phyloP scores from a whole-genome alignment of 129 eudicot species.

The Artemisia argyi region DNA sequence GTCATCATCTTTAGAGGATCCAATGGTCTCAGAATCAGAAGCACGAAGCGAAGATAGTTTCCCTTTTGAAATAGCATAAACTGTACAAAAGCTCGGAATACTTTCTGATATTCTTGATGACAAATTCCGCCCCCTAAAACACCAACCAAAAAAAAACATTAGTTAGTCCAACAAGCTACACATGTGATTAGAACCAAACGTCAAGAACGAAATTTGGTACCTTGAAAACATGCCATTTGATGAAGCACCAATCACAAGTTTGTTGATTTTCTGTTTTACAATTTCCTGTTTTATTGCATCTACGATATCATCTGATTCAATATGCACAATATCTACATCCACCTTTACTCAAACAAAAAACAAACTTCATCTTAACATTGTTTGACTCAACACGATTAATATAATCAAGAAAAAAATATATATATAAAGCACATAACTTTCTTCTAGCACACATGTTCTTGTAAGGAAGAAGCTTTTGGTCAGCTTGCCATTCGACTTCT shows the following conservation, averaged over 20 bases:
- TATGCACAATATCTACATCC: slow-evolving; percentile 61
- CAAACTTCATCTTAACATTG: neutral
- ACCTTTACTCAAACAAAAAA: slow-evolving; percentile 40
- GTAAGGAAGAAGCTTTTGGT: slow-evolving; percentile 64
- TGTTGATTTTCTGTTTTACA: slow-evolving; percentile 35
- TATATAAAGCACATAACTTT: slow-evolving; percentile 50
- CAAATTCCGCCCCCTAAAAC: slow-evolving; percentile 47
- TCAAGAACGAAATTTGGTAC: slow-evolving; percentile 32
- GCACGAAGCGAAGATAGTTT: slow-evolving; percentile 70
- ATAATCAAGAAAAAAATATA: slow-evolving; percentile 23
- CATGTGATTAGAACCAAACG: neutral
- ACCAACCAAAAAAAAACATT: slow-evolving; percentile 4
- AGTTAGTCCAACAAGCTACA: neutral
- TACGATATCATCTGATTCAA: slow-evolving; percentile 78
- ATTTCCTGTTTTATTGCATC: slow-evolving; percentile 53
- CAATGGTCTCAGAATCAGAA: slow-evolving; percentile 61
- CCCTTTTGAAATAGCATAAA: slow-evolving; percentile 83
- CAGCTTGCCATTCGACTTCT: slow-evolving; percentile 70
- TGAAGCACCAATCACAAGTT: slow-evolving; percentile 91
- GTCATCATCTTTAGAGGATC: slow-evolving; percentile 33
- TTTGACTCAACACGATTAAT: neutral
- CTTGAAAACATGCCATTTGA: slow-evolving; percentile 77
- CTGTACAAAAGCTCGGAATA: slow-evolving; percentile 74
- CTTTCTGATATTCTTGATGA: slow-evolving; percentile 72
- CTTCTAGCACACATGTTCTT: slow-evolving; percentile 50